Percentiles rank a stretch among this genome's conserved stretches.
Evolutionary conservation across 352 stramenopile genomes (phyloP).

Genomic region (Globisporangium orthogonon): DNA sequence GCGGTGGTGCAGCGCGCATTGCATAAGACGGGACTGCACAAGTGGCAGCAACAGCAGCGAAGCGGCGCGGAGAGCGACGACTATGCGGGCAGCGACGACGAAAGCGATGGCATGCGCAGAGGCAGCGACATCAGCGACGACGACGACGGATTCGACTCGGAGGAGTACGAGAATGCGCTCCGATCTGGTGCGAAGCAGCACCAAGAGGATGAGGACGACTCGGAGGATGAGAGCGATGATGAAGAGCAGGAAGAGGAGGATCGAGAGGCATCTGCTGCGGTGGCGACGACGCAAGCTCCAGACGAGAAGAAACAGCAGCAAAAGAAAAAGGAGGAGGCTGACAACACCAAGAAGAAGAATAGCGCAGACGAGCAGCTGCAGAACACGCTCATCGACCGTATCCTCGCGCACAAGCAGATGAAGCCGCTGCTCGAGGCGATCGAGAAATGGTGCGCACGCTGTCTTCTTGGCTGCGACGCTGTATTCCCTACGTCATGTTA

Average conservation of each 20-base stretch:
- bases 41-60: slow-evolving; percentile 13
- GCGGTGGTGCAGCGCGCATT: slow-evolving; percentile 35
- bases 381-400: slow-evolving; percentile 40
- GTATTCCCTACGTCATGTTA: neutral
- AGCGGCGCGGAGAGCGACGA: slow-evolving; percentile 9
- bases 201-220: slow-evolving; percentile 4
- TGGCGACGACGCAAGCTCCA: neutral
- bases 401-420: slow-evolving; percentile 70
- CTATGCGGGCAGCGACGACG: slow-evolving; percentile 17
- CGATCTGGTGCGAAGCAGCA: neutral
- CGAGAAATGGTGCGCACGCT: slow-evolving; percentile 16
- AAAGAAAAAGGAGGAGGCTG: slow-evolving; percentile 1
- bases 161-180: slow-evolving; percentile 26
- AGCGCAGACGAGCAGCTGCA: slow-evolving; percentile 14
- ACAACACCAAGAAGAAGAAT: slow-evolving; percentile 1
- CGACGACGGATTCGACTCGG: slow-evolving; percentile 37
- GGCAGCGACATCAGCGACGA: slow-evolving; percentile 5
- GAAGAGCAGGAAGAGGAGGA: slow-evolving; percentile 4
- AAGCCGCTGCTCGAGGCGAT: slow-evolving; percentile 57
- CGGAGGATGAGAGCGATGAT: neutral
- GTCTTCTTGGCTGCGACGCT: neutral
- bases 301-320: slow-evolving; percentile 1
- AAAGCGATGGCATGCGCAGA: slow-evolving; percentile 8
- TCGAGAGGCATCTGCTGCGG: neutral
- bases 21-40: slow-evolving; percentile 19